Base-by-base conservation (phyloP, 805 yeast genomes). In the Cyberlindnera nakhonratchasimensis region DNA sequence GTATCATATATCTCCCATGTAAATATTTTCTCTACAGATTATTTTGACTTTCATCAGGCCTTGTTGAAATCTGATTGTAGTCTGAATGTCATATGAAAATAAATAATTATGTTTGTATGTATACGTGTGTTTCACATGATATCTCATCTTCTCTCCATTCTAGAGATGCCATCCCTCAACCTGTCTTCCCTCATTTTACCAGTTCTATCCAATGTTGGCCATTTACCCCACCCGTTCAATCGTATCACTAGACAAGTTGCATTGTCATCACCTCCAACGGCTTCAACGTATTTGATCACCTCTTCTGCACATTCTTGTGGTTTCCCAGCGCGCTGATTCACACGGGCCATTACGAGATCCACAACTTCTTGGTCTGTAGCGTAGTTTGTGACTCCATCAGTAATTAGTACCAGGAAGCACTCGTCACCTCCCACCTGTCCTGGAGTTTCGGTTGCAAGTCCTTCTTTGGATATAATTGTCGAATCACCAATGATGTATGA, bases 181-280 rank as follows among this genome's bases (percentile, higher is more conserved):
- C 86, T 73, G 45, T 82, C 82, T 61, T 86, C 96, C 48, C 99
- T 72, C 42, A 78, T 62, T 34, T 72, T 75, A 1, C 96, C 97
- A 1, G 97, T 88, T 36, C 95, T 67, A 65, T 91, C 98, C 4
- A 70, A 57, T 42, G 75, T 64, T 7, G 93, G 91, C 97, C 99
- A 93, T 42, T 79, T 75, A 6, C 96, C 96, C 99, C 99, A 93
- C 9, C 96, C 96, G 26, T 75, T 72, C 42, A 93, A 67, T 45
- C 95, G 69, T 10, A 91, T 63, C 5, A 93, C 86, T 48, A 84
- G 57, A 59, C 96, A 88, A 3, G 97, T 88, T n/a, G 98, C 95
- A 64, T 93, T 93, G 61, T 93, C 99, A 55, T 86, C 89, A 2
- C 96, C 93, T 12, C 96, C 96, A 8, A 90, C 75, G 31, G 86